Evolutionary conservation across 2,329 filamentous ascomycete species (phyloP).

Genomic region (Harringtonia lauricola): DNA sequence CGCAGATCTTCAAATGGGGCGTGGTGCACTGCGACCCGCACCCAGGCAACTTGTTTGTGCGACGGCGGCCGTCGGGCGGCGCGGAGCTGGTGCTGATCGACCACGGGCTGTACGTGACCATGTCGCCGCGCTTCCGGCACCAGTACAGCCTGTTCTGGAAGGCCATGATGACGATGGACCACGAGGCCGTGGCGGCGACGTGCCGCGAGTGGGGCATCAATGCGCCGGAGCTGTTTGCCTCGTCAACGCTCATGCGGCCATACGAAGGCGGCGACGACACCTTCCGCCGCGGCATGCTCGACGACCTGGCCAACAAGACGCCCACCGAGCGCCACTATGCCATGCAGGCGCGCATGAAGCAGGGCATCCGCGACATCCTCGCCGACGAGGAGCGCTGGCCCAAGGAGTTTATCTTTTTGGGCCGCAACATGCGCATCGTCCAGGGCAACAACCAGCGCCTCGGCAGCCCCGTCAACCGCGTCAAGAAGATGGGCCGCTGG

Average conservation of each 20-base stretch:
- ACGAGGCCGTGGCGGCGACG: slow-evolving; percentile 61
- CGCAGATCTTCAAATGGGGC: slow-evolving; percentile 96
- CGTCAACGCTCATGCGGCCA: slow-evolving; percentile 77
- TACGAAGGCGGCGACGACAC: slow-evolving; percentile 75
- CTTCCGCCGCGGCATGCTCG: slow-evolving; percentile 54
- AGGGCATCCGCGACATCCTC: slow-evolving; percentile 56
- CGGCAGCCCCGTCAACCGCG: slow-evolving; percentile 77
- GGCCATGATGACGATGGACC: slow-evolving; percentile 86
- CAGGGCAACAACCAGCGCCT: slow-evolving; percentile 89
- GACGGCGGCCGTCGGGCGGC: slow-evolving; percentile 68
- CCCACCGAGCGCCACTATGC: slow-evolving; percentile 70
- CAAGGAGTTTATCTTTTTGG: slow-evolving; percentile 84
- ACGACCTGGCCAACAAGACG: slow-evolving; percentile 45
- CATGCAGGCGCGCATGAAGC: slow-evolving; percentile 78
- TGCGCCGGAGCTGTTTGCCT: slow-evolving; percentile 83
- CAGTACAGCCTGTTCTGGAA: slow-evolving; percentile 93
- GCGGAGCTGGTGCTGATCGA: slow-evolving; percentile 92
- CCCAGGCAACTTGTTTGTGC: slow-evolving; percentile 93
- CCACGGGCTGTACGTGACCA: slow-evolving; percentile 90
- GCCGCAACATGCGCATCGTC: slow-evolving; percentile 83
- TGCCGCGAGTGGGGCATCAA: slow-evolving; percentile 78
- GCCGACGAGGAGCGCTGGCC: slow-evolving; percentile 83
- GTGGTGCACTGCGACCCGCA: slow-evolving; percentile 94
- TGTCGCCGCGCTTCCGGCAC: slow-evolving; percentile 71
- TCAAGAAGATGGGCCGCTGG: slow-evolving; percentile 92